Base-by-base conservation (phyloP, 306 rosid genomes). In the Albizia julibrissin region DNA sequence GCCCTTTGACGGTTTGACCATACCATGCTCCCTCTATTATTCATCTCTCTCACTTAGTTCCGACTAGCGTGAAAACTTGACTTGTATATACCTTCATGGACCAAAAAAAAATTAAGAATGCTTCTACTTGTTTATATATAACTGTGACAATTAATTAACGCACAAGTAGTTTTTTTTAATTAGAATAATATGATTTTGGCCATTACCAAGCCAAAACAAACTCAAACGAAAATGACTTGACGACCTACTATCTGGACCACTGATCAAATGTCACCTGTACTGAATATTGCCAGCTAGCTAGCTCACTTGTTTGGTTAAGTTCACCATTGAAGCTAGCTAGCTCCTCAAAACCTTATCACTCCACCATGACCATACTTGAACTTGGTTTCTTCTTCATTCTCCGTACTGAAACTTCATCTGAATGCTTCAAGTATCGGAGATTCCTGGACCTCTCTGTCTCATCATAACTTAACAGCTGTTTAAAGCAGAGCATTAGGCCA, bases 161-260 rank as follows among this genome's bases (percentile, higher is more conserved):
- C 24, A 8, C 71, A 33, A 33, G 24, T 1, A 4, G 3, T 4
- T 50, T 14, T 14, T 33, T 14, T 12, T 29, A 64, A 5, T 29
- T 27, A 2, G 39, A 24, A 5, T 7, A 13, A 11, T 24, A 4
- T 70, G 11, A 37, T 29, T 18, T 43, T 29, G 26, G n/a, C 9
- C 8, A 24, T 37, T 14, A n/a, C 13, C 59, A 14, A 26, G 39
- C 26, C 22, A 29, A 71, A 24, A 12, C 22, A 71, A 44, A 12
- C 13, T 26, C 58, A 24, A 5, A 8, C 12, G n/a, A 40, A n/a
- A 40, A 68, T 8, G 50, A 69, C 37, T 27, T 1, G 8, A 12
- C 16, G 29, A 68, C 18, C 73, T 19, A 37, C 47, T 68, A 16
- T 66, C 43, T 33, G 71, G 71, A 66, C 71, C 71, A 66, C 71